phyloP scores from a whole-genome alignment of 257 asterid species.

The Solanum dulcamara region DNA sequence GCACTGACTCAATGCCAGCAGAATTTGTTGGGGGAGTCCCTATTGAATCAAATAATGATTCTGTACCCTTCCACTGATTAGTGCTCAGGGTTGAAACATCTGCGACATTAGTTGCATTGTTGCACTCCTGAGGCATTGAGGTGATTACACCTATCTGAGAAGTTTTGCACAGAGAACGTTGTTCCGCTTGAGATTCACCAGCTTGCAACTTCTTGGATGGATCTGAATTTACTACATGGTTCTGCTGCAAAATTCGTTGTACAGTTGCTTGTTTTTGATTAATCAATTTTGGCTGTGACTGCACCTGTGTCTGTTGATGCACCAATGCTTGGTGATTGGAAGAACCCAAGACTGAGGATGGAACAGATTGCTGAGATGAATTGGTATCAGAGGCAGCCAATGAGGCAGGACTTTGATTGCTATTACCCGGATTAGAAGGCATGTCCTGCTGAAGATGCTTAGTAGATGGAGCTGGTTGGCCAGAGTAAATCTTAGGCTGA shows the following conservation, averaged over 20 bases:
- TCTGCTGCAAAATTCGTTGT: slow-evolving; percentile 37
- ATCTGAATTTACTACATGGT: slow-evolving; percentile 33
- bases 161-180: slow-evolving; percentile 28
- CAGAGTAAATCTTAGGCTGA: slow-evolving; percentile 45
- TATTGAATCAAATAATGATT: slow-evolving; percentile 34
- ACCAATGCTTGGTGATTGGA: slow-evolving; percentile 26
- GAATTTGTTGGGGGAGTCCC: slow-evolving; percentile 30
- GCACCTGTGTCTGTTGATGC: slow-evolving; percentile 13
- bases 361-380: slow-evolving; percentile 36
- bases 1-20: slow-evolving; percentile 25
- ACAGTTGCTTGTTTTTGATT: slow-evolving; percentile 39
- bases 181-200: slow-evolving; percentile 38
- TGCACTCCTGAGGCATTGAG: slow-evolving; percentile 25
- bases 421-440: slow-evolving; percentile 36
- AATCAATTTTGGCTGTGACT: slow-evolving; percentile 37
- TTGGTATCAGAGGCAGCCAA: slow-evolving; percentile 30
- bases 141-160: slow-evolving; percentile 29
- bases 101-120: slow-evolving; percentile 21
- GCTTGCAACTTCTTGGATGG: slow-evolving; percentile 30
- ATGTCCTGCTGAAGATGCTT: slow-evolving; percentile 32
- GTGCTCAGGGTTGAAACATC: slow-evolving; percentile 27
- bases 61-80: slow-evolving; percentile 41
- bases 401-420: slow-evolving; percentile 37
- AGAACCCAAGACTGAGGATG: slow-evolving; percentile 29
- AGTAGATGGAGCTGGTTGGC: slow-evolving; percentile 31